These are phyloP conservation scores for Talaromyces sp. DNA, from an alignment of 2,329 filamentous ascomycete species.

Conservation along the genomic window DNA sequence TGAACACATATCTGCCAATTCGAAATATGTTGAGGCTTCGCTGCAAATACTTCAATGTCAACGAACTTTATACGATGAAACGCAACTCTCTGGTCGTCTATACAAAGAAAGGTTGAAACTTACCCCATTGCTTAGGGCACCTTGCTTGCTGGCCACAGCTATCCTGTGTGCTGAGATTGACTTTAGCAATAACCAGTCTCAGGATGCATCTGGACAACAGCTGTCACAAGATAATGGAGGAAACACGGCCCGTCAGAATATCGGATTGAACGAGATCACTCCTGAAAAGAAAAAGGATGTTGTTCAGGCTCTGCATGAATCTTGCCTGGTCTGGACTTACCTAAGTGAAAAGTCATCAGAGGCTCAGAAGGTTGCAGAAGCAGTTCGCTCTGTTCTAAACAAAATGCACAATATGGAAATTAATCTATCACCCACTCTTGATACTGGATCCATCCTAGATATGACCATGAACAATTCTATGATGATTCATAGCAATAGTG, in stretches of 20 bases:
- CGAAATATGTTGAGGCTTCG: constrained; percentile 46
- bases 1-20: constrained; percentile 40
- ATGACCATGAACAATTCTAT: not conserved
- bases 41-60: constrained; percentile 45
- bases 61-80: constrained; percentile 41
- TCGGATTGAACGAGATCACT: not conserved
- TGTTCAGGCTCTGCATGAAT: not conserved
- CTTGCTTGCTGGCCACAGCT: constrained; percentile 3
- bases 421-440: not conserved
- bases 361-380: not conserved
- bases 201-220: not conserved
- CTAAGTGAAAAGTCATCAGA: constrained; percentile 1
- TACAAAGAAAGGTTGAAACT: constrained; percentile 44
- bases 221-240: not conserved
- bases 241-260: not conserved
- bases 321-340: constrained; percentile 8
- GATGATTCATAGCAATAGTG: not conserved
- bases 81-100: constrained; percentile 40
- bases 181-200: not conserved
- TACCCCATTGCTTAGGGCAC: constrained; percentile 37
- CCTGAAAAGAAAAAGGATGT: not conserved
- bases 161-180: not conserved
- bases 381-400: not conserved
- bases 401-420: not conserved
- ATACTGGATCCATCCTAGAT: not conserved